Base-by-base conservation (phyloP, 2,329 filamentous ascomycete genomes). In the Trichoderma citrinoviride region DNA sequence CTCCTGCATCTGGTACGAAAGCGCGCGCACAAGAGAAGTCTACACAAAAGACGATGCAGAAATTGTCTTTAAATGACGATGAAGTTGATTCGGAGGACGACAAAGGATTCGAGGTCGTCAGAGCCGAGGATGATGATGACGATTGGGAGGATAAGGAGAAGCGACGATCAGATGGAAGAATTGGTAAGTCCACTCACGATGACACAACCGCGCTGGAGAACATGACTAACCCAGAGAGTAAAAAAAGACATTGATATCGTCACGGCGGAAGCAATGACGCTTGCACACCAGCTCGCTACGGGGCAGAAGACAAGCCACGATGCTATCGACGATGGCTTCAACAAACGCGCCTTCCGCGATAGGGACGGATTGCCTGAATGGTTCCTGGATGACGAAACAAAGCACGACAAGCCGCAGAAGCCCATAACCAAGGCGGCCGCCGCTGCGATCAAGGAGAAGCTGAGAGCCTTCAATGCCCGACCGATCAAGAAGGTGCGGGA, bases 401-500 rank as follows among this genome's bases (percentile, higher is more conserved):
- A 84, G 71, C 94, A 99, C 79, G 92, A 93, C 77, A 92, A 89
- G 75, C 85, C 85, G 1, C 89, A 95, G 68, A 90, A 92, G 65
- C 96, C 95, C n/a, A 94, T 96, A 72, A 93, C 89, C 57, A 95
- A 95, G 71, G 92, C 92, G 40, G 96, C 91, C 0, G 93, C 94
- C 0, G 84, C 87, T 15, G 95, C 95, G 2, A 97, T 99, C 81
- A 93, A 95, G 77, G 94, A 97, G 74, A 99, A 99, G 80, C 76
- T 91, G 74, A 90, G 94, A 37, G 93, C 95, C 0, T 86, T 96
- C 71, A 98, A 99, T 76, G 95, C 94, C 7, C 88, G 95, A 37
- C 95, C 95, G 0, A 98, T 98, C 86, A 99, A 99, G 85, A 99
- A 99, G 83, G 95, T 99, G 37, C 90, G 91, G 71, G 95, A 99